Base-by-base conservation (phyloP, 495 filamentous ascomycete genomes). In the Poronia punctata region DNA sequence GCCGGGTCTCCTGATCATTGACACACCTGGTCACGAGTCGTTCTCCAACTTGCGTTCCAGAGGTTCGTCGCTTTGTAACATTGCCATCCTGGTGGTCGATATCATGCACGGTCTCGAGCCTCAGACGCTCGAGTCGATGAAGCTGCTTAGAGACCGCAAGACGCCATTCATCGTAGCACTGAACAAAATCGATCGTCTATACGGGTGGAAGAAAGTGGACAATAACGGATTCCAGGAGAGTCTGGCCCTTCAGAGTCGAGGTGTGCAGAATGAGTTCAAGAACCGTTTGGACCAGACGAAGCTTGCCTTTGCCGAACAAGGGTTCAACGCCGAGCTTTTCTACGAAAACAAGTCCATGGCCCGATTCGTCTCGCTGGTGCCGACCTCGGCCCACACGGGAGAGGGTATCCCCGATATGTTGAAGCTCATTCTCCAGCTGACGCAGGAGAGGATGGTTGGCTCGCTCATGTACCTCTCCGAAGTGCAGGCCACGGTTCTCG, bases 81-180 rank as follows among this genome's bases (percentile, higher is more conserved):
- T 99, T 66, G 93, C 93, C 55, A 99, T 99, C 59, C 70, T 99
- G 44, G 93, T 99, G 16, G 89, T 99, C 49, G 93, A 99, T 74
- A 99, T 99, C 57, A 99, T 99, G 93, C 93, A 99, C 73, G 93
- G 93, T 56, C 78, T 99, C 33, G 93, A 99, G 62, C 93, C 88
- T 11, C 93, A 99, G 61, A 99, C 93, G 17, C 75, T 97, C 5
- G 93, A 99, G 62, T 97, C 93, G 6, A 96, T 99, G 85, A 82
- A 79, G 45, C 65, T 99, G 38, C 79, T 99, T 24, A 78, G 92
- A 54, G 90, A 96, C 53, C 75, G 87, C 43, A 93, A 88, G 64
- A 99, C 93, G 30, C 92, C 93, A 8, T 99, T 99, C 72, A 95
- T 99, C 52, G 93, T 99, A 31, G 93, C 93, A 2, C 71, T 99